Evolutionary conservation across 225 moss, liverwort and hornwort species (phyloP).

Genomic region (Asterella californica): DNA sequence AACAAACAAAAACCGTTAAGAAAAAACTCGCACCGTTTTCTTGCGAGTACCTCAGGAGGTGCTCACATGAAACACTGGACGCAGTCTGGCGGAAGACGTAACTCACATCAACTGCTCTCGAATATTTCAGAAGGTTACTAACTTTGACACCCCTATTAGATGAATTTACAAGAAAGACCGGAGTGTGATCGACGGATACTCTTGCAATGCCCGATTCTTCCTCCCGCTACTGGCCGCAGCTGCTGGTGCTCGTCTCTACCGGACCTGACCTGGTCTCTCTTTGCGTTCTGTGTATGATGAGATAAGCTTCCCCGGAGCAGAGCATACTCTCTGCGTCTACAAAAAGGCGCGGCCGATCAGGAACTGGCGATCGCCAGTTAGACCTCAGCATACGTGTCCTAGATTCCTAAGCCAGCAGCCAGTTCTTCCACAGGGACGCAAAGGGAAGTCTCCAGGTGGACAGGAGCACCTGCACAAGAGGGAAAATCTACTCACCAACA

Average conservation of each 20-base stretch:
- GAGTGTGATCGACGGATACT: neutral
- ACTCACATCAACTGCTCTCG: too few species aligned
- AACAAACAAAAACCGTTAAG: too few species aligned
- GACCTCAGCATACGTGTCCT: neutral
- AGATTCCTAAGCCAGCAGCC: neutral
- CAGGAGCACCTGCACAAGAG: neutral
- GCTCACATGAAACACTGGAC: too few species aligned
- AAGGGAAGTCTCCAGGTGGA: neutral
- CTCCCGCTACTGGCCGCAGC: neutral
- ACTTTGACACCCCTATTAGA: too few species aligned
- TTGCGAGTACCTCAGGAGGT: too few species aligned
- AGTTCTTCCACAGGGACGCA: neutral
- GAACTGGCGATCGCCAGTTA: conserved; percentile 4
- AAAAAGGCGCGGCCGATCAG: conserved; percentile 1
- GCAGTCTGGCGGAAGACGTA: too few species aligned
- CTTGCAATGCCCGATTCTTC: neutral
- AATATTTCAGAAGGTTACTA: too few species aligned
- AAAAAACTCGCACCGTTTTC: too few species aligned
- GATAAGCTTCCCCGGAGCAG: neutral
- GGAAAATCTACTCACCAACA: neutral
- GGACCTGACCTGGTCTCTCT: too few species aligned
- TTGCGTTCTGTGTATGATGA: neutral
- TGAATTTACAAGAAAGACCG: too few species aligned
- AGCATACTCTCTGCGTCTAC: neutral
- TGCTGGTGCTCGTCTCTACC: too few species aligned